A percentile compares a stretch with the other conserved stretches of the same genome.
Evolutionary conservation across 2,329 filamentous ascomycete species (phyloP).

Genomic region (Colletotrichum sp.): DNA sequence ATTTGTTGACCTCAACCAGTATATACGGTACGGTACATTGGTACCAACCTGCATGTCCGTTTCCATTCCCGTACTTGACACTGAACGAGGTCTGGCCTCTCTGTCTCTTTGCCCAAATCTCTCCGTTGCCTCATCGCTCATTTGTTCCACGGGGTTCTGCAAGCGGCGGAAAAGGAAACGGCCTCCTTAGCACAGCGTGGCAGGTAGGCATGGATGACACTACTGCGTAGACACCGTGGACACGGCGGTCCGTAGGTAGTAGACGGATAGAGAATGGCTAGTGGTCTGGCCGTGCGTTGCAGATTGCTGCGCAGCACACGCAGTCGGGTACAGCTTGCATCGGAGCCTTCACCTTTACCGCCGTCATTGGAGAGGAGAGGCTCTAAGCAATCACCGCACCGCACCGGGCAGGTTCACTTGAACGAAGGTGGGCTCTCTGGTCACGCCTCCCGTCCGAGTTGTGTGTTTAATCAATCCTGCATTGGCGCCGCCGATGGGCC

Average conservation of each 20-base stretch:
- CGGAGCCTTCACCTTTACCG: neutral
- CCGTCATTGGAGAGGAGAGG: neutral
- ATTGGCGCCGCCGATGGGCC: conserved; percentile 15
- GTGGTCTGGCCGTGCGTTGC: conserved; percentile 19
- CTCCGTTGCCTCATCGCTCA: neutral
- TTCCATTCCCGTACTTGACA: neutral
- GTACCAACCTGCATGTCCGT: neutral
- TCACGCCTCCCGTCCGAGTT: neutral
- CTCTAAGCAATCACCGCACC: neutral
- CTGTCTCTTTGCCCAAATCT: neutral
- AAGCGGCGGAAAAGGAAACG: conserved; percentile 14
- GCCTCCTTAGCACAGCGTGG: conserved; percentile 7
- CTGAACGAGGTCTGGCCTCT: neutral
- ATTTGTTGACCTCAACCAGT: neutral
- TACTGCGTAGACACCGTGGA: conserved; percentile 6
- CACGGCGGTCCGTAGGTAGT: neutral
- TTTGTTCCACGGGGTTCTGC: conserved; percentile 15
- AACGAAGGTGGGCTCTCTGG: neutral
- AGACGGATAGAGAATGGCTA: neutral
- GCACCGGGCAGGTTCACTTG: neutral
- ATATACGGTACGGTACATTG: neutral
- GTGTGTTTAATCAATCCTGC: conserved; percentile 10
- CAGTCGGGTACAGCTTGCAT: neutral
- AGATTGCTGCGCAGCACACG: neutral
- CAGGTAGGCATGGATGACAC: conserved; percentile 3